Evolutionary conservation across 2,329 filamentous ascomycete species (phyloP), one percentile per base, ranked within the genome.

Genomic region (Fusarium nematophilum): DNA sequence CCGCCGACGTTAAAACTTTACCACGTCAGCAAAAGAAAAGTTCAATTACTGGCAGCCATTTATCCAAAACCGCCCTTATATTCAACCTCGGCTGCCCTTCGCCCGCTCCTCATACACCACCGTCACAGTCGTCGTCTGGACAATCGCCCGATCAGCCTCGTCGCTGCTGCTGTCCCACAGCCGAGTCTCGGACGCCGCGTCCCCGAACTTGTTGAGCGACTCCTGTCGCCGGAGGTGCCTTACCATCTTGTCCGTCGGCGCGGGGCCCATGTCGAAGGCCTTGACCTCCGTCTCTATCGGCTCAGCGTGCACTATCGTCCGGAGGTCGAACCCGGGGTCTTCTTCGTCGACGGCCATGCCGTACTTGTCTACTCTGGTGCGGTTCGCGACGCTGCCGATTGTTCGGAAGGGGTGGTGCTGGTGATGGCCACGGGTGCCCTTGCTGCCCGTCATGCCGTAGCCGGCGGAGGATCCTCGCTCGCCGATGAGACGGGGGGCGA

Each of bases 101-200:
- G 43, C 29, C 30, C 60, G 53, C 2, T 64, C 57, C 15, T 66
- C 66, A 10, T 65, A 66, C 39, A 60, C 59, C 5, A 69, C 65
- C 15, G 60, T 66, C 13, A 69, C 67, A 9, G 66, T 69, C 21
- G 56, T 66, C 14, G 65, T 69, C 42, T 67, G 65, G 4, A 68
- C 53, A 46, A 69, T 69, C 6, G 60, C 65, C 26, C 40, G 49
- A 15, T 69, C 65, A 3, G 55, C 44, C 8, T 65, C 65, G 10
- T 68, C 65, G 8, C 52, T 55, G 4, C 36, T 46, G 9, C 26
- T 45, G 31, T 59, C 53, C 60, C 56, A 60, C 9, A 53, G 42
- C 23, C 47, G 50, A 11, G 43, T 53, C 14, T 58, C 54, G 6
- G 50, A 57, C 4, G 52, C 36, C 4, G 48, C 23, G n/a, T 50